Evolutionary conservation across 169 alveolate species (phyloP), one percentile per base, ranked within the genome.

Genomic region (Plasmodium knowlesi): DNA sequence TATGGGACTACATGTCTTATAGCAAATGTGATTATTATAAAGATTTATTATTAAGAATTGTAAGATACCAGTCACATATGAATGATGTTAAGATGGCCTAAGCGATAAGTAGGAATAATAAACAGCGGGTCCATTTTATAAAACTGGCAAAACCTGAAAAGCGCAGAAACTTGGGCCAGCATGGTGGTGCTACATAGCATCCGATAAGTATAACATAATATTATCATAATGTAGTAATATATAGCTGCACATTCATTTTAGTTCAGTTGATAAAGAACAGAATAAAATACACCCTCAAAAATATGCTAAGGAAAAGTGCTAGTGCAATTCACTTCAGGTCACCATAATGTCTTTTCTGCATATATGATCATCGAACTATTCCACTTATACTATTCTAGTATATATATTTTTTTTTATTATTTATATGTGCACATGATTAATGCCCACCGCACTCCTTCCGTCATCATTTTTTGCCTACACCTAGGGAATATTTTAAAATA

Each of bases 1-100:
- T 30, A 79, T 79, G 70, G 57, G 84, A 79, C 30, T 79, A 41
- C 84, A 79, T 39, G 72, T 37, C 84, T 22, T 43, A 79, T n/a
- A 79, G n/a, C 16, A 79, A 79, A 41, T 79, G 84, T 79, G 73
- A 79, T 79, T 79, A 79, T 41, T 79, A 79, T 72, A 41, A 79
- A 79, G 84, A 79, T 30, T 79, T 79, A 39, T 43, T 79, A 79
- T 43, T 79, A 41, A 79, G 84, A 79, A 41, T 79, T 79, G 84
- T 79, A 79, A 79, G 73, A 79, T 79, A 79, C 32, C 84, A 79
- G 43, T 79, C 84, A 8, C 84, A 79, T 8, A 39, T 79, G 84
- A 41, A 41, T 5, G 41, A 41, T 79, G 70, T 43, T 14, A 41
- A 41, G 5, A n/a, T 43, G 72, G 25, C 0, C 1, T 79, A 79